Percentiles rank a stretch among this genome's conserved stretches.
These are phyloP conservation scores for Taphrina confusa DNA, from an alignment of 1,139 yeast genomes.

Conservation along the genomic window DNA sequence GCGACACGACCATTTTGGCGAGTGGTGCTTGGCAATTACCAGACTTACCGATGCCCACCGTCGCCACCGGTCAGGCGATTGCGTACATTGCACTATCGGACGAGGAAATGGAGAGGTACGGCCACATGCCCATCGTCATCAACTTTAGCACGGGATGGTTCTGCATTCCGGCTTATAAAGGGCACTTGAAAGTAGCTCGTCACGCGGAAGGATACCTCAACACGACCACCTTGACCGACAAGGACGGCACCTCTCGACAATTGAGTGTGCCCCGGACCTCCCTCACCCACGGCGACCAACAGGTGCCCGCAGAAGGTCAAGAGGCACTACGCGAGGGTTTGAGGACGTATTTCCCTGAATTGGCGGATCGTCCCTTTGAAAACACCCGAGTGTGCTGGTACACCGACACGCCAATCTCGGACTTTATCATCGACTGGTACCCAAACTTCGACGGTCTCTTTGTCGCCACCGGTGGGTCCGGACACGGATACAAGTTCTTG, in stretches of 20 bases:
- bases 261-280: slow-evolving; percentile 29
- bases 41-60: slow-evolving; percentile 10
- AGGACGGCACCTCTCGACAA: not conserved
- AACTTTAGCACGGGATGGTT: slow-evolving; percentile 55
- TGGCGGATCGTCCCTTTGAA: slow-evolving; percentile 38
- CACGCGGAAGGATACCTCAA: slow-evolving; percentile 40
- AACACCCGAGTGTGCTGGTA: slow-evolving; percentile 50
- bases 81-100: slow-evolving; percentile 40
- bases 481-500: slow-evolving; percentile 44
- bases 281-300: slow-evolving; percentile 16
- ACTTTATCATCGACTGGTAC: slow-evolving; percentile 50
- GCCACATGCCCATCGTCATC: slow-evolving; percentile 51
- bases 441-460: slow-evolving; percentile 49
- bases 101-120: slow-evolving; percentile 42
- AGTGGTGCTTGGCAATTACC: slow-evolving; percentile 50
- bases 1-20: slow-evolving; percentile 48
- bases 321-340: slow-evolving; percentile 38
- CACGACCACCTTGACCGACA: slow-evolving; percentile 4
- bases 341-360: slow-evolving; percentile 36
- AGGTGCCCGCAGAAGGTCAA: slow-evolving; percentile 39
- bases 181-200: slow-evolving; percentile 49
- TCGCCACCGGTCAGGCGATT: slow-evolving; percentile 42
- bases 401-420: slow-evolving; percentile 52
- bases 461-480: slow-evolving; percentile 54
- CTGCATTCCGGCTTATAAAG: slow-evolving; percentile 51